Evolutionary conservation across 768 basidiomycete genomes (phyloP).

Genomic region (Boletellus ananas): DNA sequence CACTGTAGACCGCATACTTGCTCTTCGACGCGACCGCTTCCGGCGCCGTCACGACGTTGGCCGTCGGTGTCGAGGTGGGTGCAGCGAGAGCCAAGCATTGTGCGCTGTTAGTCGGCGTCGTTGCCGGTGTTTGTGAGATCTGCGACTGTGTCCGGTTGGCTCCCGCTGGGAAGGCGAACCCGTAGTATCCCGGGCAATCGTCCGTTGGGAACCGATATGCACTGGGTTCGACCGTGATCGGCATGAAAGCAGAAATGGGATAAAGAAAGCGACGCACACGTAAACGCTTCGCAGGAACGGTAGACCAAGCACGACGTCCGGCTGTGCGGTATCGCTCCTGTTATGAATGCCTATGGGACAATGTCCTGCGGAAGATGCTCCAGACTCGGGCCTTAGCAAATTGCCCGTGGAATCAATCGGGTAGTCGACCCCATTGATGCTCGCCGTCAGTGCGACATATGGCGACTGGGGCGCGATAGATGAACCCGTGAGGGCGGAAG

Average conservation of each 20-base stretch:
- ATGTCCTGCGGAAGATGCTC: background rate
- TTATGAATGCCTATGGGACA: conserved; percentile 25
- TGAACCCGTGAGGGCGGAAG: background rate
- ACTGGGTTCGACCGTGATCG: conserved; percentile 3
- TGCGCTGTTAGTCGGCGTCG: conserved; percentile 25
- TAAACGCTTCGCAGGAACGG: conserved; percentile 33
- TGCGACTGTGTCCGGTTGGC: conserved; percentile 26
- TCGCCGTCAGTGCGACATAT: conserved; percentile 24
- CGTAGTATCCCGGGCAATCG: conserved; percentile 29
- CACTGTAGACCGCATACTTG: conserved; percentile 16
- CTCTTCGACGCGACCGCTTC: background rate
- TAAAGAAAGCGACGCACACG: conserved; percentile 17
- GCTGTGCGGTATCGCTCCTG: conserved; percentile 9
- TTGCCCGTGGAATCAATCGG: conserved; percentile 24
- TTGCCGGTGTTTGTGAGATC: conserved; percentile 25
- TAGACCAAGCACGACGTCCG: conserved; percentile 17
- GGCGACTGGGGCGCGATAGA: conserved; percentile 9
- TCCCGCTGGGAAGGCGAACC: conserved; percentile 29
- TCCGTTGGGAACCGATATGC: conserved; percentile 33
- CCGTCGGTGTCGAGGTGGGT: conserved; percentile 29
- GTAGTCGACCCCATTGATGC: conserved; percentile 33
- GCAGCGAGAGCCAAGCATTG: conserved; percentile 23
- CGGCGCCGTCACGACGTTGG: conserved; percentile 14
- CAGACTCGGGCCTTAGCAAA: conserved; percentile 14
- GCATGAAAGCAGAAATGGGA: background rate